Evolutionary conservation across 2,329 filamentous ascomycete genomes (phyloP).

Genomic region (Cladosporium sp.): DNA sequence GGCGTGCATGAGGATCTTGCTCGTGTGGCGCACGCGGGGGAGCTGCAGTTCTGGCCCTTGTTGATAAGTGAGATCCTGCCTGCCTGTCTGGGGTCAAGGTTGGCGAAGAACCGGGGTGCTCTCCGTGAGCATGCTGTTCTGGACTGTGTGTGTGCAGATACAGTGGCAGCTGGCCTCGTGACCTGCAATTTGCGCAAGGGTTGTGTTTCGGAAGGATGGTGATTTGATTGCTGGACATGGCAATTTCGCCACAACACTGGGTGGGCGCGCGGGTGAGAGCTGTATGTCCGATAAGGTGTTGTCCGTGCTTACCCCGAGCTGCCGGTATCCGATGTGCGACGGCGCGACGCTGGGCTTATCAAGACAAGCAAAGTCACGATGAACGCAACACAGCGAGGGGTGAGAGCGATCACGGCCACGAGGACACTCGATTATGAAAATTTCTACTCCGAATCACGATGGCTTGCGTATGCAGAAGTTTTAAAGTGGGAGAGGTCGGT

Average conservation of each 20-base stretch:
- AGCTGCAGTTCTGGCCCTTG: neutral
- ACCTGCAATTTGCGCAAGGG: neutral
- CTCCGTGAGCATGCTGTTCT: neutral
- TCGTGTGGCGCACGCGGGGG: slow-evolving; percentile 5
- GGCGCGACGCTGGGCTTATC: neutral
- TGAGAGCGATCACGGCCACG: neutral
- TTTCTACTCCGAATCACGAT: slow-evolving; percentile 1
- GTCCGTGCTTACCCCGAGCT: neutral
- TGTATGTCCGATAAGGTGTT: neutral
- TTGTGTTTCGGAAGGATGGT: neutral
- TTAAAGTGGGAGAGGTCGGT: neutral
- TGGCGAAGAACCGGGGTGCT: neutral
- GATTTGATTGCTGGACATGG: neutral
- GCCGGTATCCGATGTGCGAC: neutral
- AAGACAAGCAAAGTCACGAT: neutral
- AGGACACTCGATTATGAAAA: neutral
- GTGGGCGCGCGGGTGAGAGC: neutral
- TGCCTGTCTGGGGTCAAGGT: neutral
- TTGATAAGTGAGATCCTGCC: neutral
- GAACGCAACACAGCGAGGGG: neutral
- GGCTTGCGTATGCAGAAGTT: slow-evolving; percentile 2
- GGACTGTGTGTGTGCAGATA: neutral
- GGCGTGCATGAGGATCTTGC: slow-evolving; percentile 5
- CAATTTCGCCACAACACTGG: neutral
- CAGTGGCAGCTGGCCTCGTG: neutral